Base-by-base conservation (phyloP, 1,139 yeast genomes). In the Protomyces macrosporus region DNA sequence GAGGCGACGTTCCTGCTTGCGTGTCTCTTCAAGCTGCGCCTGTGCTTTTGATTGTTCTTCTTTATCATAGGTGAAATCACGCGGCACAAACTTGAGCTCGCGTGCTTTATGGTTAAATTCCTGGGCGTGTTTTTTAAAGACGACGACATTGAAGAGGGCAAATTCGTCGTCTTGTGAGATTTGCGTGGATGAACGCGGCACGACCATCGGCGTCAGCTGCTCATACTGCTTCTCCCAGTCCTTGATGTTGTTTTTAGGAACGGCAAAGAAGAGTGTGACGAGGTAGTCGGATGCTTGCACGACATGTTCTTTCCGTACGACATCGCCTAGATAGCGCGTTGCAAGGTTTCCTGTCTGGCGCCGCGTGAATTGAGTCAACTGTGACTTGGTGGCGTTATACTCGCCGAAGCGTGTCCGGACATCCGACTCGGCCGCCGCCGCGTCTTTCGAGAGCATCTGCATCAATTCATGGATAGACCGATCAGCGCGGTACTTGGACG, bases 281-380 rank as follows among this genome's bases (percentile, higher is more conserved):
- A 93, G 81, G 74, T 91, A 88, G 68, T 93, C 98, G 3, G 96
- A 87, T 70, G 85, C 84, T 67, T 87, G 79, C 10, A 95, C 91
- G 74, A 93, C 89, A 72, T 95, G 90, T 66, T 86, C 86, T 4
- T 91, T 87, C 65, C 83, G 84, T 53, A 95, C 97, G 66, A 93
- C 83, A 71, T 90, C 95, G 73, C 91, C 97, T 67, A 93, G 80
- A 3, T 97, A 88, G 74, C 89, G 86, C 66, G 91, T 93, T 7
- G 97, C 86, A 69, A 93, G 81, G 74, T 95, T 97, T 65, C 99
- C 99, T 58, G 87, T 88, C 74, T 87, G 89, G 76, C 90, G 90
- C 71, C 97, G 83, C 75, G 93, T 96, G 39, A 96, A 95, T 10
- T 96, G 90, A 58, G 85, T 82, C 68, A 90, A 81, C 72, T 86